Evolutionary conservation across 2,329 filamentous ascomycete species (phyloP).

Genomic region (Colletotrichum aenigma): DNA sequence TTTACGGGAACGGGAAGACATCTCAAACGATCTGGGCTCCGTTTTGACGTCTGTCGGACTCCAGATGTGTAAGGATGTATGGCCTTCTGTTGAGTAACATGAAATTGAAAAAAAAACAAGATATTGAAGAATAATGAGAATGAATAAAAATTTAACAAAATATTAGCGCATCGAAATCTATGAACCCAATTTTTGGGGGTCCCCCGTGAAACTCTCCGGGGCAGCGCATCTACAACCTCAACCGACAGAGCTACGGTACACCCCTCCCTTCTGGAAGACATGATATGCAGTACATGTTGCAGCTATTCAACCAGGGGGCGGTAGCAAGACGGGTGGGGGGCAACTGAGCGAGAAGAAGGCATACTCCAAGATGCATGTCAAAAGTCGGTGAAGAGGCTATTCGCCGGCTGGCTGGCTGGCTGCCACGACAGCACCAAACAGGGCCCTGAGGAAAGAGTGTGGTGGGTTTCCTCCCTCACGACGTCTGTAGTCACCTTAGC

Average conservation of each 20-base stretch:
- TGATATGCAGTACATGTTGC: not conserved
- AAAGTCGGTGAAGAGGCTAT: slow-evolving; percentile 18
- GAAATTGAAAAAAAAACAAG: not conserved
- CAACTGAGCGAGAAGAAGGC: not conserved
- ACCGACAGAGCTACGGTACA: not conserved
- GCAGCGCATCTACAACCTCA: not conserved
- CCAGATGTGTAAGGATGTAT: not conserved
- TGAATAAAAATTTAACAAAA: not conserved
- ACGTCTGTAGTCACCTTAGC: not conserved
- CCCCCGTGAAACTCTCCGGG: not conserved
- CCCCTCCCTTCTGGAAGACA: not conserved
- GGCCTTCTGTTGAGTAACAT: not conserved
- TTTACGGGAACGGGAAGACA: slow-evolving; percentile 4
- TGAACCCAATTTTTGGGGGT: not conserved
- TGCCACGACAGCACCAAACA: slow-evolving; percentile 13
- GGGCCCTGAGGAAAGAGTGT: not conserved
- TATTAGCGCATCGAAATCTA: not conserved
- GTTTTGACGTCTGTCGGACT: slow-evolving; percentile 12
- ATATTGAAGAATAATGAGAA: not conserved
- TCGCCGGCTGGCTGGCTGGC: slow-evolving; percentile 9
- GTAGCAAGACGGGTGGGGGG: not conserved
- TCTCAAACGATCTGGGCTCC: not conserved
- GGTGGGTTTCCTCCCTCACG: not conserved
- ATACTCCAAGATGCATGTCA: not conserved
- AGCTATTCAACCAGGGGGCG: not conserved